These are phyloP conservation scores for Galeopsis tetrahit DNA, from an alignment of 257 asterid species.

Conservation along the genomic window DNA sequence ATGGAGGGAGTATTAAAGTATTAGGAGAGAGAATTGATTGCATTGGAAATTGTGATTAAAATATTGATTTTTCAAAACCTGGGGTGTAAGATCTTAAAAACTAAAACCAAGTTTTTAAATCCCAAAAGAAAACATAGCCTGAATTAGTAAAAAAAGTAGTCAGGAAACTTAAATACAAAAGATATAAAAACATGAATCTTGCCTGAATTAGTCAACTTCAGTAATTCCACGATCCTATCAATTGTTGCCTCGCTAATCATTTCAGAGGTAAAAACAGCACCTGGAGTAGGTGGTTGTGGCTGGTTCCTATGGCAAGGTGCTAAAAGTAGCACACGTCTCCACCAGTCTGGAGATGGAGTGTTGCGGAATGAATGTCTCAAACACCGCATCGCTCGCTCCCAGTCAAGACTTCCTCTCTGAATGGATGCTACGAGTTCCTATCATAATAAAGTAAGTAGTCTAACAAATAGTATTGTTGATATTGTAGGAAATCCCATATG, in stretches of 20 bases:
- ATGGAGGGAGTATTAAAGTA: no score
- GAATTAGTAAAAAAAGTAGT: conserved; percentile 26
- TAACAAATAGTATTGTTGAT: conserved; percentile 7
- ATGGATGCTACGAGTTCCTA: conserved; percentile 96
- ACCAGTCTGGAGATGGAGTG: conserved; percentile 99
- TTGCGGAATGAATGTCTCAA: conserved; percentile 96
- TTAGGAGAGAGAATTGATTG: no score
- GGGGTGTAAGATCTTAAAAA: no score
- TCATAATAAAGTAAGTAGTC: conserved; percentile 27
- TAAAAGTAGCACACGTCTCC: conserved; percentile 96
- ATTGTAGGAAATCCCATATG: no score
- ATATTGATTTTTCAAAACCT: no score
- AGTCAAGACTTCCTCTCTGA: conserved; percentile 93
- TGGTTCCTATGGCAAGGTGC: conserved; percentile 91
- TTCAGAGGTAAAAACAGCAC: conserved; percentile 97
- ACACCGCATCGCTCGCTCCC: conserved; percentile 98
- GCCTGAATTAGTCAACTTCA: conserved; percentile 92
- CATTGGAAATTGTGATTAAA: no score
- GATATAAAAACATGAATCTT: conserved; percentile 35
- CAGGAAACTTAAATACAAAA: conserved; percentile 20
- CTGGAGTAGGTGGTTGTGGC: conserved; percentile 78
- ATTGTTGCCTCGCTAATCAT: conserved; percentile 96
- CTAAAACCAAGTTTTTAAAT: no score
- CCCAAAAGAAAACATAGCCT: no score
- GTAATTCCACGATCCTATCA: conserved; percentile 87